Conservation (phyloP, 257 asterid species). For the Salvia rosmarinus region DNA sequence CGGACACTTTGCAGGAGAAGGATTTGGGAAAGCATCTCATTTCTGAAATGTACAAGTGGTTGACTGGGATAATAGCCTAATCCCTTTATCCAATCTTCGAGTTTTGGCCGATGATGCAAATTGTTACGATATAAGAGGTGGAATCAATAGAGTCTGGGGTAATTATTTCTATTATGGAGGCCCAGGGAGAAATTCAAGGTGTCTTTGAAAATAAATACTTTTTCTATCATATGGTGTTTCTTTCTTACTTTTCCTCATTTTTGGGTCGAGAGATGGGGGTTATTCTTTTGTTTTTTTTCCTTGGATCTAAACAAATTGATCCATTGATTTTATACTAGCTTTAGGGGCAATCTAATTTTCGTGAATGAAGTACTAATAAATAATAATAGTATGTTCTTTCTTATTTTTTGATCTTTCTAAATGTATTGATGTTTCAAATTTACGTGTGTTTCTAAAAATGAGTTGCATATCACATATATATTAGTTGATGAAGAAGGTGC, state of each 20-base stretch:
- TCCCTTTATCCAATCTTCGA: slow-evolving; percentile 53
- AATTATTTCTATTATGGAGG: slow-evolving; percentile 67
- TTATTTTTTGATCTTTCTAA: background rate
- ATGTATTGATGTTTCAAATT: too few species aligned
- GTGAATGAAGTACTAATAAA: slow-evolving; percentile 57
- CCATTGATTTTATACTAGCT: slow-evolving; percentile 42
- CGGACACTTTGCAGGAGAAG: slow-evolving; percentile 65
- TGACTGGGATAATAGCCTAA: slow-evolving; percentile 57
- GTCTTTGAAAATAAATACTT: slow-evolving; percentile 39
- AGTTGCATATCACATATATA: too few species aligned
- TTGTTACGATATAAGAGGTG: slow-evolving; percentile 57
- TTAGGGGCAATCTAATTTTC: slow-evolving; percentile 49
- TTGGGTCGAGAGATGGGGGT: slow-evolving; percentile 29
- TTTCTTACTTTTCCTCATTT: background rate
- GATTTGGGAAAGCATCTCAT: slow-evolving; percentile 63
- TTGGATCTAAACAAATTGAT: slow-evolving; percentile 43
- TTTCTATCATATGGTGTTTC: background rate
- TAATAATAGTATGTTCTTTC: slow-evolving; percentile 39
- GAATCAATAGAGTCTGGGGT: slow-evolving; percentile 61
- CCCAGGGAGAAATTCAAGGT: slow-evolving; percentile 60
- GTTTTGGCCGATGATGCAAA: slow-evolving; percentile 55
- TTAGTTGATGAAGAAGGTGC: too few species aligned
- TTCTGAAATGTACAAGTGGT: slow-evolving; percentile 56
- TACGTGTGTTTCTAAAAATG: too few species aligned
- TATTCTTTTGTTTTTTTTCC: slow-evolving; percentile 49